Percentiles rank a stretch among this genome's conserved stretches.
Conservation (phyloP, 352 stramenopile genomes). For the Globisporangium radiosum region DNA sequence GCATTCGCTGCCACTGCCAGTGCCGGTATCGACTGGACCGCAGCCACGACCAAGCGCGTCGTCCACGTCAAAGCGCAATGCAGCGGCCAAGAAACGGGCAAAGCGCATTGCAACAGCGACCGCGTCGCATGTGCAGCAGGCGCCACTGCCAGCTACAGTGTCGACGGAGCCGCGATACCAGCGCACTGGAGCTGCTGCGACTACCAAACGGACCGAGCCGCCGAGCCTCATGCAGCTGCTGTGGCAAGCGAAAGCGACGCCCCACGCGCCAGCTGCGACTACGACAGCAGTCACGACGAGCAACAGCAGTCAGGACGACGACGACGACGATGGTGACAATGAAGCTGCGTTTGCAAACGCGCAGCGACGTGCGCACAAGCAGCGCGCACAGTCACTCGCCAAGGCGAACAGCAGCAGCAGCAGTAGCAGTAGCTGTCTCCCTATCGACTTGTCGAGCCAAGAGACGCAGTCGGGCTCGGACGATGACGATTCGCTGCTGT, state of each 20-base stretch:
- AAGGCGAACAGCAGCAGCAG: slow-evolving; percentile 13
- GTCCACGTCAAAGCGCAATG: too few relatives aligned
- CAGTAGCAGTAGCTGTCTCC: slow-evolving; percentile 4
- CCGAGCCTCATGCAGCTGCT: slow-evolving; percentile 44
- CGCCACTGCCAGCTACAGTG: not conserved
- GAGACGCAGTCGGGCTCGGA: slow-evolving; percentile 68
- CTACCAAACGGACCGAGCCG: not conserved
- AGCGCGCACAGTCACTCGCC: slow-evolving; percentile 17
- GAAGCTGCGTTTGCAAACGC: slow-evolving; percentile 29
- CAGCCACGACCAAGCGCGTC: not conserved
- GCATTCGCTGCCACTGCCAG: too few relatives aligned
- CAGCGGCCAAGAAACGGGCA: not conserved
- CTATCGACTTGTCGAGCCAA: slow-evolving; percentile 48
- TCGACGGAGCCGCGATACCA: not conserved
- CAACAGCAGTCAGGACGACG: not conserved
- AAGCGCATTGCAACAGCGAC: not conserved
- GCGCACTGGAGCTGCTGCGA: not conserved
- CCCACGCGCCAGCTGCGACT: not conserved
- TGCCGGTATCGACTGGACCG: too few relatives aligned
- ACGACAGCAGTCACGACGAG: slow-evolving; percentile 10
- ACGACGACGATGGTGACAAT: slow-evolving; percentile 24
- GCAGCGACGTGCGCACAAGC: slow-evolving; percentile 36
- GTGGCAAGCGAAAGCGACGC: slow-evolving; percentile 44
- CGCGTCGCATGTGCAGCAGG: not conserved
- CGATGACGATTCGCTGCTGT: slow-evolving; percentile 26